Base-by-base conservation (phyloP, 2,329 filamentous ascomycete species). In the Anisogramma anomala region DNA sequence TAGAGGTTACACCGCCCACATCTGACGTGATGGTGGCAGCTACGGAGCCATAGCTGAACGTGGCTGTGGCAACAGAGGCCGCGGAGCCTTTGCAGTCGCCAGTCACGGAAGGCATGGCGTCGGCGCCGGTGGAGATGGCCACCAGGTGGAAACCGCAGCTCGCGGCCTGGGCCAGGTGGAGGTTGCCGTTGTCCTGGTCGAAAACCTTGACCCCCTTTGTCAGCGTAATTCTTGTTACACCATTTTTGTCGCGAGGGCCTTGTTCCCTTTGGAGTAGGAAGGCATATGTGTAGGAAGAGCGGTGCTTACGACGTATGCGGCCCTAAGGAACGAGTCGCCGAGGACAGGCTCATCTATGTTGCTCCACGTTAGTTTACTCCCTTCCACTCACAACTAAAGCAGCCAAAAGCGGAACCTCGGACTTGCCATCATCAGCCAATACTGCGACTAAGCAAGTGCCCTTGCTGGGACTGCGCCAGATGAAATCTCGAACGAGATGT, bases 281-380 rank as follows among this genome's bases (percentile, higher is more conserved):
- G n/a, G n/a, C n/a, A n/a, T n/a, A n/a, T n/a, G n/a, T n/a, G n/a
- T n/a, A n/a, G n/a, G n/a, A n/a, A n/a, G n/a, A n/a, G n/a, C n/a
- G n/a, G n/a, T n/a, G n/a, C n/a, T n/a, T n/a, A n/a, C 61, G 41
- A 67, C 66, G 50, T 67, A 67, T 5, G 64, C 65, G 0, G 65
- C 64, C 0, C 64, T 54, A 26, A 67, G 52, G 6, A 67, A 59
- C 18, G 61, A 58, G 48, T 66, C 63, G 13, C 64, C 64, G 9
- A 67, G 55, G 11, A 67, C 64, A 49, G 66, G 63, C 53, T 65
- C 62, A 26, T 61, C 60, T n/a, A n/a, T n/a, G 52, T 55, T 4
- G 9, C 59, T 61, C 6, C 18, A n/a, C 2, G 32, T 33, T 8
- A 33, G 32, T 15, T 20, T n/a, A n/a, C n/a, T n/a, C n/a, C n/a